phyloP scores from a whole-genome alignment of 306 rosid species.

The Trifolium repens region DNA sequence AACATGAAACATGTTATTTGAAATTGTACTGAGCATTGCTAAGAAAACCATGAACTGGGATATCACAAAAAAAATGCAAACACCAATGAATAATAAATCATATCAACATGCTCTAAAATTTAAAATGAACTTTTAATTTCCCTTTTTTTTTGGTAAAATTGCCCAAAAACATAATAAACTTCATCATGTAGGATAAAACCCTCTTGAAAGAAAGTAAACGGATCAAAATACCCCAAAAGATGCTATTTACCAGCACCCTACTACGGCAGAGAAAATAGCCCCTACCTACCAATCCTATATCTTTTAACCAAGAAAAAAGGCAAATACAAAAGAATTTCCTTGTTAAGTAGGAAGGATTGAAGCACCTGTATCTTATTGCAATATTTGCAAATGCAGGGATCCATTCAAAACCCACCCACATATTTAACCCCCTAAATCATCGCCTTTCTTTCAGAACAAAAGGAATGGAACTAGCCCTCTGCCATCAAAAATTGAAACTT shows the following conservation, averaged over 20 bases:
- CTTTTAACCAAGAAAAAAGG: slow-evolving; percentile 47
- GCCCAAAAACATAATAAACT: slow-evolving; percentile 63
- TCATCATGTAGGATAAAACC: slow-evolving; percentile 73
- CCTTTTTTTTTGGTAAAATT: slow-evolving; percentile 50
- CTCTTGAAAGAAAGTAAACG: slow-evolving; percentile 54
- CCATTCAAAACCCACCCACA: slow-evolving; percentile 66
- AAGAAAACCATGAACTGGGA: not conserved
- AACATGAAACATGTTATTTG: no score
- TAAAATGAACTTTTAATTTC: slow-evolving; percentile 54
- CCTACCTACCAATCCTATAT: slow-evolving; percentile 61
- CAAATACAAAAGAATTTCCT: slow-evolving; percentile 35
- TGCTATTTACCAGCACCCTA: slow-evolving; percentile 69
- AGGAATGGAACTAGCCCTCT: slow-evolving; percentile 64
- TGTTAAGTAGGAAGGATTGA: slow-evolving; percentile 67
- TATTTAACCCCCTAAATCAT: slow-evolving; percentile 59
- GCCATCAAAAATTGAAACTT: slow-evolving; percentile 68
- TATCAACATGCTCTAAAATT: slow-evolving; percentile 44
- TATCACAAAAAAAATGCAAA: not conserved
- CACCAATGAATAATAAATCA: slow-evolving; percentile 13
- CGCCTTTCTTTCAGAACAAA: slow-evolving; percentile 57
- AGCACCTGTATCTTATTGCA: slow-evolving; percentile 95
- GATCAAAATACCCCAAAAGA: slow-evolving; percentile 78
- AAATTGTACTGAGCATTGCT: not conserved
- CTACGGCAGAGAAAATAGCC: slow-evolving; percentile 68
- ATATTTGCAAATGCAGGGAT: slow-evolving; percentile 88